A percentile compares a stretch with the other conserved stretches of the same genome.
These are phyloP conservation scores for Phanerochaete sordida DNA, from an alignment of 768 basidiomycete species.

Conservation along the genomic window DNA sequence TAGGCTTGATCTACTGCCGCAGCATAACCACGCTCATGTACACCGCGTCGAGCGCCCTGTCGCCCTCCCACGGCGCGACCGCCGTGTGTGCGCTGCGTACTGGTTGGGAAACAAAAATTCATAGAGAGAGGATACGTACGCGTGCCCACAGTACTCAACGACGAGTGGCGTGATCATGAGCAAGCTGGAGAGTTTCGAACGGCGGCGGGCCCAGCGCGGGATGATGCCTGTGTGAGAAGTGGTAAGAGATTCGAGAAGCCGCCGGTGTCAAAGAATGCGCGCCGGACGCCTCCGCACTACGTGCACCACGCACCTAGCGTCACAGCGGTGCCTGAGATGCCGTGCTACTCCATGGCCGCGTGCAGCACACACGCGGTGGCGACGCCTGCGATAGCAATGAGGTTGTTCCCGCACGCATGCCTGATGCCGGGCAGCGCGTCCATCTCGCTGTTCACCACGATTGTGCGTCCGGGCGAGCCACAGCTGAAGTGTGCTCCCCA, in stretches of 20 bases:
- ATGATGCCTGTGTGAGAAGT: constrained; percentile 55
- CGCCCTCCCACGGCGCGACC: constrained; percentile 81
- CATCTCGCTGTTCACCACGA: constrained; percentile 82
- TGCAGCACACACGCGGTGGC: constrained; percentile 68
- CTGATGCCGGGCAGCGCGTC: constrained; percentile 41
- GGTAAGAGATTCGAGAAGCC: too few species aligned
- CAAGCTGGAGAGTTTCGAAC: constrained; percentile 57
- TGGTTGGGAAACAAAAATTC: neutral
- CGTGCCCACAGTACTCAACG: constrained; percentile 71
- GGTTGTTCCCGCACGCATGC: constrained; percentile 80
- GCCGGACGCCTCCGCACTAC: constrained; percentile 38
- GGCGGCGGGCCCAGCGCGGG: constrained; percentile 74
- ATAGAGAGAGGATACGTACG: constrained; percentile 38
- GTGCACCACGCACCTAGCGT: constrained; percentile 60
- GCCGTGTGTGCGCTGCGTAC: constrained; percentile 66
- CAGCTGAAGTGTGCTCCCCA: constrained; percentile 71
- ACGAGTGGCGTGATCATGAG: constrained; percentile 58
- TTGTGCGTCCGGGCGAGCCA: constrained; percentile 64
- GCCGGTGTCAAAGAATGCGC: neutral
- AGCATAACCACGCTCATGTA: constrained; percentile 78
- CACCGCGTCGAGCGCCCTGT: constrained; percentile 81
- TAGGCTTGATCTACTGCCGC: constrained; percentile 78
- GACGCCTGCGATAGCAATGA: constrained; percentile 75
- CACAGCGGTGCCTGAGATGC: constrained; percentile 64
- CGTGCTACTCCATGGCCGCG: constrained; percentile 53